phyloP scores from a whole-genome alignment of 495 filamentous ascomycete genomes.

The Tuber indicum region DNA sequence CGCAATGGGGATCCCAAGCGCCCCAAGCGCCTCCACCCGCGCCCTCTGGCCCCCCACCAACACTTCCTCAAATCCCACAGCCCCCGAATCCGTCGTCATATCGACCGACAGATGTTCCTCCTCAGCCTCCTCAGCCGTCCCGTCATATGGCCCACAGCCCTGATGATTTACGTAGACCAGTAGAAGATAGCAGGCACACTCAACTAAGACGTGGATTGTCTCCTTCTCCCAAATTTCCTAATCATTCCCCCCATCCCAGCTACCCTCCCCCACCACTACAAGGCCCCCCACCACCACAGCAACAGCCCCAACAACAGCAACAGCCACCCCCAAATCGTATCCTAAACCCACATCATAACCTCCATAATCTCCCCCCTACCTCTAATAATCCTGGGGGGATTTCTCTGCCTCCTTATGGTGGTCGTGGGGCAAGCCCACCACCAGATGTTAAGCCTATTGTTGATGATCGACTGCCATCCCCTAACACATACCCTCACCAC shows the following conservation, averaged over 20 bases:
- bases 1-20: constrained; percentile 73
- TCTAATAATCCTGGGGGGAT: constrained; percentile 45
- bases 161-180: constrained; percentile 54
- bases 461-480: constrained; percentile 77
- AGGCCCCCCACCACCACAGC: constrained; percentile 45
- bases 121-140: constrained; percentile 60
- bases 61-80: constrained; percentile 69
- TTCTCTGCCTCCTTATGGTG: constrained; percentile 44
- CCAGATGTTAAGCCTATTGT: constrained; percentile 79
- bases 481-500: constrained; percentile 60
- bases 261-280: constrained; percentile 42
- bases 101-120: constrained; percentile 66
- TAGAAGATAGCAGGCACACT: constrained; percentile 60
- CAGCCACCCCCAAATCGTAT: constrained; percentile 53
- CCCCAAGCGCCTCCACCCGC: constrained; percentile 50
- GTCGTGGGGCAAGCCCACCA: constrained; percentile 59
- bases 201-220: constrained; percentile 49
- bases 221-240: constrained; percentile 57
- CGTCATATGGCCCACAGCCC: constrained; percentile 49
- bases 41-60: constrained; percentile 53
- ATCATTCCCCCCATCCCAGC: constrained; percentile 33
- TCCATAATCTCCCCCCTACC: constrained; percentile 51
- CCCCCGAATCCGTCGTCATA: constrained; percentile 60
- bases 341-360: constrained; percentile 55
- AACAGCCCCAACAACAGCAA: constrained; percentile 52